Conservation (phyloP, 768 basidiomycete genomes). For the Auriscalpium orientale region DNA sequence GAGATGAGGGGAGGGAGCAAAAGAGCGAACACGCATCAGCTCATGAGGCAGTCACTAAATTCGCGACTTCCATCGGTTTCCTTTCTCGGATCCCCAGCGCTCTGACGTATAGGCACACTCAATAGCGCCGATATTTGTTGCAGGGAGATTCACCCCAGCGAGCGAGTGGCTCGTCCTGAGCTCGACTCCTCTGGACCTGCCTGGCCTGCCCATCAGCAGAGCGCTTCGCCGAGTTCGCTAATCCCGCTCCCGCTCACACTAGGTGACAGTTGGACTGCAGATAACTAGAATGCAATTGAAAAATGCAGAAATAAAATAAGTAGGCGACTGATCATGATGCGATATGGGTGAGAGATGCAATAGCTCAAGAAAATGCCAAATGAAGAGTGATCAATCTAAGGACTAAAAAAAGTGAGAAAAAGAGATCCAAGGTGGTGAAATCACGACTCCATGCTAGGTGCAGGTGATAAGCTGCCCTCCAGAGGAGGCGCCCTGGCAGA, state of each 20-base stretch:
- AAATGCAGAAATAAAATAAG: neutral
- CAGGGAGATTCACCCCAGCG: too few relatives aligned
- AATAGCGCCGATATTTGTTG: too few relatives aligned
- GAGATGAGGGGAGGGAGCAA: neutral
- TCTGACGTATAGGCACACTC: neutral
- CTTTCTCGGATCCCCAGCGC: neutral
- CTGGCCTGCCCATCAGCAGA: too few relatives aligned
- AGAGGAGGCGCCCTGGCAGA: constrained; percentile 26
- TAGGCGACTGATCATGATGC: neutral
- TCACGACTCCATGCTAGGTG: constrained; percentile 29
- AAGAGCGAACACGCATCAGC: neutral
- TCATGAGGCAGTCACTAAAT: neutral
- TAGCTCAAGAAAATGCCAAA: constrained; percentile 4
- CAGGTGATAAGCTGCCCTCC: constrained; percentile 38
- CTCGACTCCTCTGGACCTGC: too few relatives aligned
- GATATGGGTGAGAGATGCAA: neutral
- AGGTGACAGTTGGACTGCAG: neutral
- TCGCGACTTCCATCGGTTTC: neutral
- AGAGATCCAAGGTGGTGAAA: constrained; percentile 8
- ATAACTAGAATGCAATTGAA: neutral
- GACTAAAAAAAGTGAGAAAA: constrained; percentile 8
- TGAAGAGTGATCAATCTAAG: neutral
- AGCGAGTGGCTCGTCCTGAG: too few relatives aligned
- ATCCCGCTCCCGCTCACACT: neutral
- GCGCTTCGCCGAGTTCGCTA: neutral